Percentiles rank a stretch among this genome's conserved stretches.
Evolutionary conservation across 2,329 filamentous ascomycete genomes (phyloP).

Genomic region (Sarocladiaceae sp.): DNA sequence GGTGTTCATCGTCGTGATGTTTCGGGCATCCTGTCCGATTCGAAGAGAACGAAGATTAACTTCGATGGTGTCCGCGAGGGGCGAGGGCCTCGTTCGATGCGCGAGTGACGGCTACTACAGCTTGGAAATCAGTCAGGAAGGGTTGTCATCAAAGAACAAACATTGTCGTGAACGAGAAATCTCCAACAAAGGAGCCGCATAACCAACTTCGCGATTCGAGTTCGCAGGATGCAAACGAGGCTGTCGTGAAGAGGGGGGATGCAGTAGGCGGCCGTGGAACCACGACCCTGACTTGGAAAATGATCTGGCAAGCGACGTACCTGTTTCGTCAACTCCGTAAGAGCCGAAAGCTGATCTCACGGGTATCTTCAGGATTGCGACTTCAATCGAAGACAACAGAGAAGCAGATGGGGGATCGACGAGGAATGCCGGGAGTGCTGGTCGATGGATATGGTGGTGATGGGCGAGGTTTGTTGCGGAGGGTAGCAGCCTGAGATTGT

Average conservation of each 20-base stretch:
- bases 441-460: not conserved
- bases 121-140: no score
- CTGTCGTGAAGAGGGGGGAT: not conserved
- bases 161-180: no score
- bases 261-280: slow-evolving; percentile 3
- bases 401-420: not conserved
- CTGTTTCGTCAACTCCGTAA: no score
- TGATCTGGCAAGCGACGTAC: not conserved
- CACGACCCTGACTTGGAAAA: not conserved
- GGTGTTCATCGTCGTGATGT: slow-evolving; percentile 50
- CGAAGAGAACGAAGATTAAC: not conserved
- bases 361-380: not conserved
- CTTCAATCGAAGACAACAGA: not conserved
- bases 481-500: slow-evolving; percentile 7
- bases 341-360: no score
- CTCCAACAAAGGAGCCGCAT: no score
- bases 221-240: no score
- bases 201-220: no score
- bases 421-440: not conserved
- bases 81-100: no score
- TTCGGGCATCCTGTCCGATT: slow-evolving; percentile 5
- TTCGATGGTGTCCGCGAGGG: slow-evolving; percentile 1
- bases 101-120: no score
- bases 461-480: slow-evolving; percentile 9
- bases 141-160: not conserved